phyloP scores from a whole-genome alignment of 2,329 filamentous ascomycete species.

The Neoarthrinium moseri region DNA sequence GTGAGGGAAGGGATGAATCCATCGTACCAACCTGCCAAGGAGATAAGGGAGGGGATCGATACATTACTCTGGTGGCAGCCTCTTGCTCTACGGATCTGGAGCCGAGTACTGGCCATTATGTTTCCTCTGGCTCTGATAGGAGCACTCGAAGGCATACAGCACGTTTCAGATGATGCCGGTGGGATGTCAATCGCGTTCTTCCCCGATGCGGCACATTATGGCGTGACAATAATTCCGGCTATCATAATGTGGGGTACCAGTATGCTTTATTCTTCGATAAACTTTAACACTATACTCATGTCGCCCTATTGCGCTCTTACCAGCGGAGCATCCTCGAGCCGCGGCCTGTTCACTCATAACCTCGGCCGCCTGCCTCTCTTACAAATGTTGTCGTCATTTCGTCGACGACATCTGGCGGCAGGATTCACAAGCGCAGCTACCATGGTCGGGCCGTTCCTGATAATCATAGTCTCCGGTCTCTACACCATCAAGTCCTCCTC shows the following conservation, averaged over 20 bases:
- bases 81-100: neutral
- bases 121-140: slow-evolving; percentile 1
- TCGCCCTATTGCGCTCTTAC: slow-evolving; percentile 4
- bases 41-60: neutral
- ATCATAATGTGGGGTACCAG: neutral
- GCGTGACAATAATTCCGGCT: neutral
- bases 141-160: slow-evolving; percentile 4
- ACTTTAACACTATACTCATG: slow-evolving; percentile 1
- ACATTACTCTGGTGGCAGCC: slow-evolving; percentile 6
- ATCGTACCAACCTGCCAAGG: neutral
- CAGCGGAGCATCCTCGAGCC: neutral
- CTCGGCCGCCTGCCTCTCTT: slow-evolving; percentile 5
- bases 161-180: neutral
- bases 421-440: neutral
- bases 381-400: neutral
- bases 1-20: neutral
- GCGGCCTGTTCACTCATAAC: slow-evolving; percentile 2
- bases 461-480: slow-evolving; percentile 6
- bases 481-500: neutral
- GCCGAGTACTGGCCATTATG: neutral
- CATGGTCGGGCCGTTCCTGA: neutral
- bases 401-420: neutral
- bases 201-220: neutral
- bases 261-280: slow-evolving; percentile 1
- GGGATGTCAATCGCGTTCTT: neutral